phyloP scores from a whole-genome alignment of 2,329 filamentous ascomycete species.

The Claviceps africana region DNA sequence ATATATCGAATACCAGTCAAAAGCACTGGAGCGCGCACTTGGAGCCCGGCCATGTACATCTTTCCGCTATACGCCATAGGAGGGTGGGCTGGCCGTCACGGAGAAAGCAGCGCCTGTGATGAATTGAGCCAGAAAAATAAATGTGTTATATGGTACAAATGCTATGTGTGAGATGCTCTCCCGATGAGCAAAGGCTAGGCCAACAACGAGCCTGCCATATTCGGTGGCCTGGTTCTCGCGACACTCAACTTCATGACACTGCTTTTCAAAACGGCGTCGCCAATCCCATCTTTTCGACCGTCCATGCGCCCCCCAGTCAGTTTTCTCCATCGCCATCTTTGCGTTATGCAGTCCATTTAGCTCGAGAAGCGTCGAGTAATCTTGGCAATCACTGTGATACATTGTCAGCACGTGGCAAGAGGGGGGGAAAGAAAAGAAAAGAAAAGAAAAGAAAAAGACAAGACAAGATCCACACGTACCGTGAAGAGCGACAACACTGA shows the following conservation, averaged over 20 bases:
- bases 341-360: conserved; percentile 22
- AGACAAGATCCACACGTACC: conserved; percentile 1
- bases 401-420: not conserved
- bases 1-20: not conserved
- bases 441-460: too few relatives aligned
- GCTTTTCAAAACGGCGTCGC: not conserved
- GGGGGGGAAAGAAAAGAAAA: too few relatives aligned
- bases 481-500: conserved; percentile 93
- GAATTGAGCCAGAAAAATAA: not conserved
- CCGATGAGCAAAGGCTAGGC: not conserved
- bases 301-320: not conserved
- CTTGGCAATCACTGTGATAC: conserved; percentile 71
- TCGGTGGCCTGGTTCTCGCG: not conserved
- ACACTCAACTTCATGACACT: not conserved
- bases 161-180: conserved; percentile 1
- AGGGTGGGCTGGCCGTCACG: not conserved
- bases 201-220: not conserved
- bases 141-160: conserved; percentile 1
- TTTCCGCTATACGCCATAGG: not conserved
- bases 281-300: not conserved
- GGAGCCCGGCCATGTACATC: not conserved
- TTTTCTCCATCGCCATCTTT: not conserved
- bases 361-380: conserved; percentile 75
- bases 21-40: not conserved
- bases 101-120: not conserved